phyloP scores from a whole-genome alignment of 1,284 basidiomycete species.

The Agroathelia rolfsii region DNA sequence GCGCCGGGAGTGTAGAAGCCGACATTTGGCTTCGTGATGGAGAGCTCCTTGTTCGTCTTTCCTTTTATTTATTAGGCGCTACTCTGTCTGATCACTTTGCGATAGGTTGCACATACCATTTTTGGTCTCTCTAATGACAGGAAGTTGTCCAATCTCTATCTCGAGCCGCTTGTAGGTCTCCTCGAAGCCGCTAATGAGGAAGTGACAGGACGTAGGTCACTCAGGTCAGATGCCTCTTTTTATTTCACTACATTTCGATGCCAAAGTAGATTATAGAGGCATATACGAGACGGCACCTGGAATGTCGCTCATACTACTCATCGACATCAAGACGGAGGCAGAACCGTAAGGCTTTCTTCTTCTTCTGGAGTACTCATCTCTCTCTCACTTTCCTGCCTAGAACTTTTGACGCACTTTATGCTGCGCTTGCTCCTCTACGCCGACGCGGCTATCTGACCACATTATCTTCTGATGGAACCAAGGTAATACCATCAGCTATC shows the following conservation, averaged over 20 bases:
- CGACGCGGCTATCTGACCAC: slow-evolving; percentile 37
- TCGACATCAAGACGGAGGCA: slow-evolving; percentile 47
- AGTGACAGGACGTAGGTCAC: slow-evolving; percentile 30
- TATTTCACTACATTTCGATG: slow-evolving; percentile 5
- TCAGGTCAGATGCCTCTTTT: slow-evolving; percentile 16
- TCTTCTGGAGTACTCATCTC: too few relatives aligned
- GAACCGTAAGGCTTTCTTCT: slow-evolving; percentile 23
- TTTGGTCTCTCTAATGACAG: slow-evolving; percentile 22
- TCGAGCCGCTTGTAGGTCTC: slow-evolving; percentile 20
- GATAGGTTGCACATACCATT: slow-evolving; percentile 38
- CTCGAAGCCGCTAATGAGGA: slow-evolving; percentile 27
- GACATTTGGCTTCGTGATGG: slow-evolving; percentile 40
- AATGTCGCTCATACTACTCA: slow-evolving; percentile 34
- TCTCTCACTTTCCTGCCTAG: slow-evolving; percentile 19
- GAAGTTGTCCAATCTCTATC: slow-evolving; percentile 15
- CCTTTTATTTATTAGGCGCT: neutral
- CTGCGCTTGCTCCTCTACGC: slow-evolving; percentile 38
- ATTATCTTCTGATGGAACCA: slow-evolving; percentile 29
- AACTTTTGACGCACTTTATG: slow-evolving; percentile 34
- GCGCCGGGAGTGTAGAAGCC: slow-evolving; percentile 45
- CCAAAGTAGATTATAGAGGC: slow-evolving; percentile 21
- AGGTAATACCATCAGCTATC: slow-evolving; percentile 28
- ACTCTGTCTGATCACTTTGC: neutral
- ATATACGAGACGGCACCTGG: slow-evolving; percentile 36
- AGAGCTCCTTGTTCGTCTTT: slow-evolving; percentile 31